phyloP scores from a whole-genome alignment of 306 rosid species.

The Oxytropis ochrocephala region DNA sequence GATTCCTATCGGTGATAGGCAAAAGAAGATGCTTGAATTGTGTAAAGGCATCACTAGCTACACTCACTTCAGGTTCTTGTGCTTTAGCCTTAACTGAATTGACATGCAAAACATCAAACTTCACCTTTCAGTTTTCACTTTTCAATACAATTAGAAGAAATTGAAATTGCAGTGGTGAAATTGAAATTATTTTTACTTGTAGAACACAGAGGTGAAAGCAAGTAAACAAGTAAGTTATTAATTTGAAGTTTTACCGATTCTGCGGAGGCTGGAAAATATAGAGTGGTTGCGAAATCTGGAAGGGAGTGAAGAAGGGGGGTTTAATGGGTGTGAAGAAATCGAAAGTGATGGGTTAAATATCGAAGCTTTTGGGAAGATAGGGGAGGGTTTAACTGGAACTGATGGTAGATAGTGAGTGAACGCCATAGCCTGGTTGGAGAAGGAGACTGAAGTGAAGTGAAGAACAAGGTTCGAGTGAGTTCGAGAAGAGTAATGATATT shows the following conservation, averaged over 20 bases:
- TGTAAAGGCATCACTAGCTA: conserved; percentile 51
- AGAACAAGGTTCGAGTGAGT: conserved; percentile 2
- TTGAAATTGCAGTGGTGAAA: neutral
- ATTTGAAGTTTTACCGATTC: conserved; percentile 14
- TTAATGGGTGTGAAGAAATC: conserved; percentile 17
- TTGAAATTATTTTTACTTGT: neutral
- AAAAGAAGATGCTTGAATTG: conserved; percentile 78
- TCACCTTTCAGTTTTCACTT: neutral
- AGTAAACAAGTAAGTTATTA: neutral
- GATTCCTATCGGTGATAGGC: conserved; percentile 82
- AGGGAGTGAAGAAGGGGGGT: conserved; percentile 20
- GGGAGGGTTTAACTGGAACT: conserved; percentile 27
- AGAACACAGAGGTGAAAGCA: neutral
- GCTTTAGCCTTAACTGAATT: conserved; percentile 50
- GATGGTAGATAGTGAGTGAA: conserved; percentile 34
- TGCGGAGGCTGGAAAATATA: conserved; percentile 20
- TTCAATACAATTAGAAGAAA: neutral
- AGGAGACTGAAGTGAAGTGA: neutral
- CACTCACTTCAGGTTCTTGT: conserved; percentile 50
- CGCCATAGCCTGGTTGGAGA: conserved; percentile 43
- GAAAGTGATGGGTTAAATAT: conserved; percentile 19
- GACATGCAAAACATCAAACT: neutral
- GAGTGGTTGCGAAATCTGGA: conserved; percentile 31
- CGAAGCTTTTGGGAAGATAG: conserved; percentile 18
- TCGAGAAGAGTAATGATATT: conserved; percentile 34